These are phyloP conservation scores for Datura wrightii DNA, from an alignment of 257 asterid species.

Conservation along the genomic window DNA sequence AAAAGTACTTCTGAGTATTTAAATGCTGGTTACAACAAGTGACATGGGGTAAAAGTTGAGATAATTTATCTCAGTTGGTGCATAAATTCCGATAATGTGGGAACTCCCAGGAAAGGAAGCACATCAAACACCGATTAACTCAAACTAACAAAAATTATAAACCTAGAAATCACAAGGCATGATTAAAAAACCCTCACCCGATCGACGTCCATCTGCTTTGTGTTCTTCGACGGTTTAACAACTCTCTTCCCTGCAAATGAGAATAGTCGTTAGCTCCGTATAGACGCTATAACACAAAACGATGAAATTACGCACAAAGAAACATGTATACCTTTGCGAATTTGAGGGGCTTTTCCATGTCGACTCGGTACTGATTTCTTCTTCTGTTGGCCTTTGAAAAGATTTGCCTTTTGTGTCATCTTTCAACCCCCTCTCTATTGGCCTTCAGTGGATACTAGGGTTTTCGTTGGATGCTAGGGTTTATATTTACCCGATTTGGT, in stretches of 20 bases:
- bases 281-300: neutral
- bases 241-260: constrained; percentile 66
- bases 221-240: constrained; percentile 71
- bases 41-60: neutral
- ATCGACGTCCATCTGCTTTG: constrained; percentile 75
- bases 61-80: neutral
- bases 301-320: neutral
- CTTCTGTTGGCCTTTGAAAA: constrained; percentile 79
- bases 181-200: constrained; percentile 47
- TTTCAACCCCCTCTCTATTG: neutral
- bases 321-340: constrained; percentile 61
- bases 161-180: neutral
- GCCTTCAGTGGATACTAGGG: constrained; percentile 11
- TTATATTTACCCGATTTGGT: neutral
- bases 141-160: neutral
- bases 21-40: neutral
- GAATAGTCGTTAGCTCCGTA: neutral
- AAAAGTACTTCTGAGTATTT: neutral
- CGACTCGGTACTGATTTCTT: constrained; percentile 81
- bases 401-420: constrained; percentile 75
- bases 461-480: constrained; percentile 17
- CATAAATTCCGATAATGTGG: neutral
- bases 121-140: constrained; percentile 6
- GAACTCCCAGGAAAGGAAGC: neutral
- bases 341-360: constrained; percentile 73